Evolutionary conservation across 2,329 filamentous ascomycete species (phyloP).

Genomic region (Botrytis sinoallii): DNA sequence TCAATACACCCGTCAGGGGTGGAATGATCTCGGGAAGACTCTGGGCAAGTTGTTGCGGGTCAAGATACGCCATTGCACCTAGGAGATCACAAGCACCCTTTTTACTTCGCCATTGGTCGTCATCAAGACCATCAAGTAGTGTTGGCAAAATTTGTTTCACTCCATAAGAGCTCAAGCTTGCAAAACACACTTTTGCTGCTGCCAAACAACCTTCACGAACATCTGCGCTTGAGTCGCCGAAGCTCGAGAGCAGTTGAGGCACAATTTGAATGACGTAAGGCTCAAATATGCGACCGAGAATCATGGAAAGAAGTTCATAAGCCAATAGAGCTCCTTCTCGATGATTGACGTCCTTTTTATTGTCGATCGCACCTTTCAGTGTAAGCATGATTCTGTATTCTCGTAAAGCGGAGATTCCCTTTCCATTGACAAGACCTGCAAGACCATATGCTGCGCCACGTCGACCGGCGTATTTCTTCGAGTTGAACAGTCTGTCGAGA

Average conservation of each 20-base stretch:
- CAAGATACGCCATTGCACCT: conserved; percentile 97
- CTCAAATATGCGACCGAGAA: conserved; percentile 87
- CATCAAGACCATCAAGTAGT: conserved; percentile 85
- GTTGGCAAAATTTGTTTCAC: conserved; percentile 93
- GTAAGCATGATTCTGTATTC: conserved; percentile 84
- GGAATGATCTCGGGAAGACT: conserved; percentile 97
- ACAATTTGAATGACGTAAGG: conserved; percentile 96
- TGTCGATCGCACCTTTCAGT: conserved; percentile 79
- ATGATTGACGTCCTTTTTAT: conserved; percentile 89
- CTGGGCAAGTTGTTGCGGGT: conserved; percentile 87
- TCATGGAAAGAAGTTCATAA: conserved; percentile 82
- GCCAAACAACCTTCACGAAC: conserved; percentile 92
- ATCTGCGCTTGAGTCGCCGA: conserved; percentile 83
- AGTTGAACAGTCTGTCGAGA: conserved; percentile 75
- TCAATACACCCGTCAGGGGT: conserved; percentile 86
- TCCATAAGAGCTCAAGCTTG: conserved; percentile 88
- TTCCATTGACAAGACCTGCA: conserved; percentile 84
- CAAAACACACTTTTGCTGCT: conserved; percentile 91
- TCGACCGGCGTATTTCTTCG: conserved; percentile 88
- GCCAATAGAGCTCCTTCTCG: conserved; percentile 85
- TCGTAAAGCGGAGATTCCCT: conserved; percentile 75
- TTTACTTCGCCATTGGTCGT: conserved; percentile 96
- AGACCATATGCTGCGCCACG: conserved; percentile 93
- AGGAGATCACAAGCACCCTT: conserved; percentile 96
- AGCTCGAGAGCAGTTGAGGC: conserved; percentile 81